Percentiles rank a stretch among this genome's conserved stretches.
Conservation (phyloP, 495 filamentous ascomycete genomes). For the Wilcoxina mikolae region DNA sequence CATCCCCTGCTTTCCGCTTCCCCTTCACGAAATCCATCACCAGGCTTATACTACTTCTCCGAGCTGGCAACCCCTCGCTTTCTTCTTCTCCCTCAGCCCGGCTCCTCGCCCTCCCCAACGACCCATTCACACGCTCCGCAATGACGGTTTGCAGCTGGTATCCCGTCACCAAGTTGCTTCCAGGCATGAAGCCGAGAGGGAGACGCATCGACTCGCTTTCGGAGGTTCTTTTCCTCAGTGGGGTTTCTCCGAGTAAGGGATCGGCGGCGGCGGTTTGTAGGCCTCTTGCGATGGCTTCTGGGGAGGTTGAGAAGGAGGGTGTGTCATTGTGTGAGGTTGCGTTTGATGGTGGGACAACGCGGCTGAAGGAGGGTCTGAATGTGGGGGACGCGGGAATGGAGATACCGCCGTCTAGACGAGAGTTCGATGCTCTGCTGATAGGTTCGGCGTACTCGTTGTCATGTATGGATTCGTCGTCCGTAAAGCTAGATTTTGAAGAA, state of each 20-base stretch:
- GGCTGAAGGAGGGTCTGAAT: background rate
- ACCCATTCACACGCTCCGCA: constrained; percentile 11
- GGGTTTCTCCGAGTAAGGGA: background rate
- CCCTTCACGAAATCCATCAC: constrained; percentile 11
- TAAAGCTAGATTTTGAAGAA: constrained; percentile 14
- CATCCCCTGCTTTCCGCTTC: background rate
- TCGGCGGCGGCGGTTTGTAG: background rate
- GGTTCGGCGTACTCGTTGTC: constrained; percentile 22
- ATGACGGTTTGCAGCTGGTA: constrained; percentile 20
- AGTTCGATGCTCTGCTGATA: background rate
- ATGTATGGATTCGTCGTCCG: constrained; percentile 39
- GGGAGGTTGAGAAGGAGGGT: background rate
- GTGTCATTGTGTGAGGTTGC: background rate
- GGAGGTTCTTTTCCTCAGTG: background rate
- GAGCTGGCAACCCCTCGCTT: background rate
- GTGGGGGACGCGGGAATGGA: background rate
- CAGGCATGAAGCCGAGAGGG: background rate
- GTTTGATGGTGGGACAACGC: background rate
- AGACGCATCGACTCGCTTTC: background rate
- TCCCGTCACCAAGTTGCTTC: constrained; percentile 12
- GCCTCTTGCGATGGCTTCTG: background rate
- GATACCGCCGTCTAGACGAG: background rate
- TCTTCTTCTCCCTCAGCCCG: no score
- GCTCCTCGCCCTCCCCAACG: background rate
- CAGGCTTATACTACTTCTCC: constrained; percentile 15